A percentile compares a stretch with the other conserved stretches of the same genome.
phyloP scores from a whole-genome alignment of 768 basidiomycete genomes.

The Cystobasidium tubakii region DNA sequence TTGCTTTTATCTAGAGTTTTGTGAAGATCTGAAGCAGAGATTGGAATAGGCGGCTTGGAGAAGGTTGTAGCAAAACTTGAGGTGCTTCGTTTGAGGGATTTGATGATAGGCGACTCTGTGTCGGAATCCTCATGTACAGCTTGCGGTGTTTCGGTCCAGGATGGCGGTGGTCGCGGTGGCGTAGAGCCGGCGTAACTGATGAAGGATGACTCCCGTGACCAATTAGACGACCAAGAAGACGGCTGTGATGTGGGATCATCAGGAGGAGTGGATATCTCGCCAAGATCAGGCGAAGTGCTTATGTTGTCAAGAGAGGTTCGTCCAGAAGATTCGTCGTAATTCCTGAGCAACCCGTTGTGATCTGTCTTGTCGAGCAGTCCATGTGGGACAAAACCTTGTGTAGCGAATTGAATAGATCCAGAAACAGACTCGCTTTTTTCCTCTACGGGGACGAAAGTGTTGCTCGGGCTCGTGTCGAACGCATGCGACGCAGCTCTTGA shows the following conservation, averaged over 20 bases:
- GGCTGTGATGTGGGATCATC: not conserved
- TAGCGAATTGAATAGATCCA: not conserved
- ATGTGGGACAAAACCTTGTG: too few relatives aligned
- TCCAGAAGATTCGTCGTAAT: not conserved
- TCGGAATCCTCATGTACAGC: not conserved
- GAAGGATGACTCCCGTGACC: not conserved
- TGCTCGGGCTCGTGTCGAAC: not conserved
- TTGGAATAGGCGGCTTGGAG: not conserved
- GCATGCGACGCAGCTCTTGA: not conserved
- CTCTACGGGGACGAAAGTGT: not conserved
- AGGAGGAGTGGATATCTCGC: not conserved
- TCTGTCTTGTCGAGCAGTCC: too few relatives aligned
- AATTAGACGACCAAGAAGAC: not conserved
- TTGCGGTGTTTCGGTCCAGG: not conserved
- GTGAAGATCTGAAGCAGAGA: not conserved
- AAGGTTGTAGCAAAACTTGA: constrained; percentile 29
- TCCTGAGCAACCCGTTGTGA: too few relatives aligned
- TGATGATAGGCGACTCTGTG: constrained; percentile 16
- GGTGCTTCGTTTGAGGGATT: constrained; percentile 4
- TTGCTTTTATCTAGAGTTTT: not conserved
- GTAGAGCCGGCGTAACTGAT: too few relatives aligned
- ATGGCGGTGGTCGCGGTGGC: not conserved
- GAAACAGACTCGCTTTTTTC: not conserved
- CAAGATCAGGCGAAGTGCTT: not conserved
- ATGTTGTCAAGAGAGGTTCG: not conserved